Evolutionary conservation across 305 asterid genomes (phyloP).

Genomic region (Fraxinus sp.): DNA sequence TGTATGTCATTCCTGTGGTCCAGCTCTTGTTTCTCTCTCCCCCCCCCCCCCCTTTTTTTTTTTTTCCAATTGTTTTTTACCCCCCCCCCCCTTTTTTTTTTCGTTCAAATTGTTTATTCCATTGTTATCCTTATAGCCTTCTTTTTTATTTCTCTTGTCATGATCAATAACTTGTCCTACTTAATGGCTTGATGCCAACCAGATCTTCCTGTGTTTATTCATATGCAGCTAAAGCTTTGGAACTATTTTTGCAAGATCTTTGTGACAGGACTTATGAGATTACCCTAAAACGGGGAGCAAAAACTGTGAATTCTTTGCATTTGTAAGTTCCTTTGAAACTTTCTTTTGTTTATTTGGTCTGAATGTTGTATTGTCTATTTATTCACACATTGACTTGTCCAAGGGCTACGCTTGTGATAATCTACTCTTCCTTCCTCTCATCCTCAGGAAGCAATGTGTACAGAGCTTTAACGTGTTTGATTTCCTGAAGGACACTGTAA

Average conservation of each 20-base stretch:
- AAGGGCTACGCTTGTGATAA: not conserved
- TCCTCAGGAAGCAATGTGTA: conserved; percentile 73
- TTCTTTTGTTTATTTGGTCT: conserved; percentile 2
- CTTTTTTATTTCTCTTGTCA: not conserved
- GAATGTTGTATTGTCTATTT: not conserved
- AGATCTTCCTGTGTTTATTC: conserved; percentile 1
- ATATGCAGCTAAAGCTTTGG: conserved; percentile 71
- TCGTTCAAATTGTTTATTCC: conserved; percentile 2
- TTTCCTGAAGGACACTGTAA: conserved; percentile 62
- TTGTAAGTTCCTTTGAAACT: conserved; percentile 47
- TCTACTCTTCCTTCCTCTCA: conserved; percentile 15
- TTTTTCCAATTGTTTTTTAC: too few relatives aligned
- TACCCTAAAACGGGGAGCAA: conserved; percentile 61
- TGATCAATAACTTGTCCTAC: conserved; percentile 17
- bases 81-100: not conserved
- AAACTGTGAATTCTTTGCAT: conserved; percentile 68
- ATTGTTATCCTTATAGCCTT: not conserved
- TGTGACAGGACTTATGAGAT: conserved; percentile 66
- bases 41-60: too few relatives aligned
- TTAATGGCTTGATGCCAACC: not conserved
- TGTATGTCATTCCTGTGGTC: conserved; percentile 40
- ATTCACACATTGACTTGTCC: not conserved
- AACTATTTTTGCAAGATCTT: conserved; percentile 74
- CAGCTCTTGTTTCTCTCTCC: not conserved
- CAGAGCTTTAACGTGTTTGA: conserved; percentile 64